A percentile compares a stretch with the other conserved stretches of the same genome.
Conservation (phyloP, 768 basidiomycete genomes). For the Chalciporus chontae region DNA sequence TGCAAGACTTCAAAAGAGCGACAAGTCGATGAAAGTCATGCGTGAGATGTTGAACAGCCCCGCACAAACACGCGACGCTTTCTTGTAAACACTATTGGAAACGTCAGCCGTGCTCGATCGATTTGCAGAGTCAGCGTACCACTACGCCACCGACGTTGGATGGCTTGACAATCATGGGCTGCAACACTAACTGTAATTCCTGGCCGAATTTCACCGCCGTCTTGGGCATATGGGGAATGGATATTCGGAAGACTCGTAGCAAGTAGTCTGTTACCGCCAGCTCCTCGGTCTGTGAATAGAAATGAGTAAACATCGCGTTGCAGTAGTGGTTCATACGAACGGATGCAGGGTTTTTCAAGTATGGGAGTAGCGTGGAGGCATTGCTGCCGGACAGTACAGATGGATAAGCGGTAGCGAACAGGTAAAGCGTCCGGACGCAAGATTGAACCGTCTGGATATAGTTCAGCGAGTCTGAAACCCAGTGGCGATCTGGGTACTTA, state of each 20-base stretch:
- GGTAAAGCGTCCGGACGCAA: conserved; percentile 80
- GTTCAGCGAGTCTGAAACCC: no score
- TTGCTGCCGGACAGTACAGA: conserved; percentile 78
- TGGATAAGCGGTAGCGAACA: conserved; percentile 81
- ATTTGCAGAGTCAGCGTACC: conserved; percentile 37
- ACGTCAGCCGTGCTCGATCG: not conserved
- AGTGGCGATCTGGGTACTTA: conserved; percentile 35
- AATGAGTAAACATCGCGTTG: conserved; percentile 1
- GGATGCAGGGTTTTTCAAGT: conserved; percentile 77
- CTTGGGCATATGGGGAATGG: conserved; percentile 86
- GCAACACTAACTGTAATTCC: conserved; percentile 74
- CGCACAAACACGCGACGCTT: conserved; percentile 88
- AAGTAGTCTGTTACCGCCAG: conserved; percentile 81
- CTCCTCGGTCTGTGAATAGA: conserved; percentile 63
- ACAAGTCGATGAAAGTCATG: conserved; percentile 80
- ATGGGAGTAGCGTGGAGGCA: conserved; percentile 84
- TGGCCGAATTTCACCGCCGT: conserved; percentile 85
- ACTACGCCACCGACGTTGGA: conserved; percentile 61
- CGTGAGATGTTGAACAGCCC: conserved; percentile 78
- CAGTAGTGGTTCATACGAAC: conserved; percentile 41
- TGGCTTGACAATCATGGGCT: conserved; percentile 92
- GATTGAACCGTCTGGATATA: conserved; percentile 55
- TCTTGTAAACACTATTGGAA: conserved; percentile 75
- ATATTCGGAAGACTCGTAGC: conserved; percentile 81
- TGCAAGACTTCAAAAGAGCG: conserved; percentile 80